Evolutionary conservation across 768 basidiomycete genomes (phyloP).

Genomic region (Pholiota molesta): DNA sequence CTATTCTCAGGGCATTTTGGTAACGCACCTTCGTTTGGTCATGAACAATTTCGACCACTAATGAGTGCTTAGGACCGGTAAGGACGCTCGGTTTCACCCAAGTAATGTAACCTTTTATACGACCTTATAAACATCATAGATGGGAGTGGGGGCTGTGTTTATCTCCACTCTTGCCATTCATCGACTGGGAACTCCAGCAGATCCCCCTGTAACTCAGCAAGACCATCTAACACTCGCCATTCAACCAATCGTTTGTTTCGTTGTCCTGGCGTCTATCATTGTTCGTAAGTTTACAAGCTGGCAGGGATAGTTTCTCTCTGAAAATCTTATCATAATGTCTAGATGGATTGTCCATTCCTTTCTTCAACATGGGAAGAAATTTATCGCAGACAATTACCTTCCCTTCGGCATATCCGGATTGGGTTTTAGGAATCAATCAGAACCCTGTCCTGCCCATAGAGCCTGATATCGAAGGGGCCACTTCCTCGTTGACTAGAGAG

Average conservation of each 20-base stretch:
- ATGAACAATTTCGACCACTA: conserved; percentile 1
- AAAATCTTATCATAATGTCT: not conserved
- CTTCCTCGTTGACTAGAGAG: not conserved
- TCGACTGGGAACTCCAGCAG: conserved; percentile 56
- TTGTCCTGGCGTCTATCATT: conserved; percentile 86
- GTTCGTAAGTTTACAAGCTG: conserved; percentile 53
- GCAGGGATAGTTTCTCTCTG: no score
- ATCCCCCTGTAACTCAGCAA: conserved; percentile 66
- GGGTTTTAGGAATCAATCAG: conserved; percentile 35
- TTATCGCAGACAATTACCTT: conserved; percentile 51
- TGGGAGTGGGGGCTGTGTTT: conserved; percentile 94
- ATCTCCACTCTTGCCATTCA: conserved; percentile 75
- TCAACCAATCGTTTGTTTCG: conserved; percentile 84
- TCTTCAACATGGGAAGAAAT: conserved; percentile 58
- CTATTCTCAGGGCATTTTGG: conserved; percentile 93
- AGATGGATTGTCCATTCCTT: conserved; percentile 75
- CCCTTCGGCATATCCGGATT: conserved; percentile 44
- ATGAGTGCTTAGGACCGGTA: conserved; percentile 50
- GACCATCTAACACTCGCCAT: conserved; percentile 75
- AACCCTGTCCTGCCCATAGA: conserved; percentile 18
- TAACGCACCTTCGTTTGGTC: conserved; percentile 25
- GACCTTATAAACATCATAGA: conserved; percentile 41
- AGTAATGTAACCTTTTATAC: not conserved
- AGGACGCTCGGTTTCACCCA: conserved; percentile 23
- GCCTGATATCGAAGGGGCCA: conserved; percentile 1